Base-by-base conservation (phyloP, 441 rosid species). In the Adansonia grandidieri region DNA sequence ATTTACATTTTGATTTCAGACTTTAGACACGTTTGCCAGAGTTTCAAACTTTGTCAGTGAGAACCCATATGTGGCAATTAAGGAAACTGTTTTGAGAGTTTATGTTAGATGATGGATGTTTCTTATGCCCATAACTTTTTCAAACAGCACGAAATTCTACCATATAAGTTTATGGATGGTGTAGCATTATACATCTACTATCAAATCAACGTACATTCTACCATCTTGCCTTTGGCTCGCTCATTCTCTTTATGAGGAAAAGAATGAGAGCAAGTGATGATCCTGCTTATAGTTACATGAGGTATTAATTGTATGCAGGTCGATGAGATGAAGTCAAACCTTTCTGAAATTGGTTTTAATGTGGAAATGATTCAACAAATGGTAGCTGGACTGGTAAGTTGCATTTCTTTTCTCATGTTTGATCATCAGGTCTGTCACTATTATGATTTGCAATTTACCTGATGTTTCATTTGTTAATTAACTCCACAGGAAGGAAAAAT, bases 311-410 rank as follows among this genome's bases (percentile, higher is more conserved):
- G 53, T 51, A 74, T 75, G 85, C 89, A 90, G 97, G 98, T 93
- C 50, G 86, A 82, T 73, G 91, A 87, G 19, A 85, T 93, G 94
- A 90, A 80, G 72, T 86, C 93, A 62, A 90, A 85, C 79, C 90
- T 95, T 83, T 90, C 95, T 48, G 90, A 88, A 80, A 93, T 93
- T 79, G 98, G 97, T 32, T 91, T 79, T 73, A 92, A 91, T 81
- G 88, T 92, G 71, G 92, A 90, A 72, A 78, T 77, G 60, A 85
- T 95, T 81, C 86, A 86, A 65, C 87, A 88, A 82, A 89, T 95
- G 95, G 87, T 95, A 64, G 82, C 91, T 10, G 96, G 95, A 66
- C 71, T 95, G 87, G 98, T 92, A 77, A 95, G 94, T 83, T 80
- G 73, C 70, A 54, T 65, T 78, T 69, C 61, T 78, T 62, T 28